These are phyloP conservation scores for Lentithecium fluviatile DNA, from an alignment of 495 filamentous ascomycete genomes.

Conservation along the genomic window DNA sequence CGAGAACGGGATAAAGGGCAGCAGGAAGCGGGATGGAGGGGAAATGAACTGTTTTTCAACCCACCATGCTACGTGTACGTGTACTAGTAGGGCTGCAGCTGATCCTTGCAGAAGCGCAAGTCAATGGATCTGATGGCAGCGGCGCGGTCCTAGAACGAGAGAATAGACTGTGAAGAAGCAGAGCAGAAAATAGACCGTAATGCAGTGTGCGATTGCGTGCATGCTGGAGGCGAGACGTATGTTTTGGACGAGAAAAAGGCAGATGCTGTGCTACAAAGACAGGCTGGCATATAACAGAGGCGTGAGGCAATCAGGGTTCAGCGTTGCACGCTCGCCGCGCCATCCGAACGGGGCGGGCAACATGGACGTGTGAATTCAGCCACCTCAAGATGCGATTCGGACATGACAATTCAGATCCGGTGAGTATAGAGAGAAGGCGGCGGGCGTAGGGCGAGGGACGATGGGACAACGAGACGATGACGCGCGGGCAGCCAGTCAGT, in stretches of 20 bases:
- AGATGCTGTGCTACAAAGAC: slow-evolving; percentile 34
- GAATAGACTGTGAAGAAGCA: slow-evolving; percentile 13
- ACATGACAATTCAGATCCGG: slow-evolving; percentile 31
- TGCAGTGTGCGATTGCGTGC: slow-evolving; percentile 34
- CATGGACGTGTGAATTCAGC: neutral
- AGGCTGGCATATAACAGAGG: slow-evolving; percentile 10
- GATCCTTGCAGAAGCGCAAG: slow-evolving; percentile 21
- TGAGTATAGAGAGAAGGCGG: neutral
- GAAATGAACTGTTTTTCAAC: slow-evolving; percentile 22
- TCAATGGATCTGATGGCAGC: slow-evolving; percentile 36
- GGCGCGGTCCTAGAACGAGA: slow-evolving; percentile 15
- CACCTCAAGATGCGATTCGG: slow-evolving; percentile 4
- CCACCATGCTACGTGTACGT: slow-evolving; percentile 34
- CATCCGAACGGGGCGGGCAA: neutral
- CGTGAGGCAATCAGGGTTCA: slow-evolving; percentile 24
- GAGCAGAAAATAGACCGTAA: slow-evolving; percentile 15
- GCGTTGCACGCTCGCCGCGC: slow-evolving; percentile 16
- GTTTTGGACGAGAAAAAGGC: slow-evolving; percentile 19
- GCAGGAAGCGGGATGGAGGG: neutral
- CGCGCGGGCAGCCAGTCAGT: slow-evolving; percentile 17
- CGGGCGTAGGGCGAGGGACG: neutral
- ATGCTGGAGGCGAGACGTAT: slow-evolving; percentile 24
- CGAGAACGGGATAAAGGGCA: neutral
- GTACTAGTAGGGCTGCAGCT: slow-evolving; percentile 12
- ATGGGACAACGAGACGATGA: slow-evolving; percentile 15